Base-by-base conservation (phyloP, 441 rosid species). In the Aleurites moluccanus region DNA sequence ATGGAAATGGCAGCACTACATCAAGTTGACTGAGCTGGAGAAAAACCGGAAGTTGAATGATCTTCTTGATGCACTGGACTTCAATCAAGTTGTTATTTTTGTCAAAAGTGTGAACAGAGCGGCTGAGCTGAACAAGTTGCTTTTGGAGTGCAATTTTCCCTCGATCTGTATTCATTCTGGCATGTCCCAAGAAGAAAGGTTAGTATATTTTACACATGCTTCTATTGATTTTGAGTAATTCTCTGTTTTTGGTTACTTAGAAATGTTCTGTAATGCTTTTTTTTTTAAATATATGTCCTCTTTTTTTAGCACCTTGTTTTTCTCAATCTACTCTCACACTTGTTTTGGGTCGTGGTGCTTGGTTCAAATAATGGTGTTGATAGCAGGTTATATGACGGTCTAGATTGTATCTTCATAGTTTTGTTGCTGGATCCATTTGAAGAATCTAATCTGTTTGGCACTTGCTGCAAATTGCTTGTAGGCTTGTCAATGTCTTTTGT, bases 161-260 rank as follows among this genome's bases (percentile, higher is more conserved):
- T 93, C 99, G 18, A 96, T 96, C 66, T 96, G 98, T 80, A 96
- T 96, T 38, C 98, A 96, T 78, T 96, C 99, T 75, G 98, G 98
- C 80, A 96, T 93, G 98, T 91, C 98, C 33, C 99, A 96, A 81
- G 99, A 96, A 79, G 99, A 96, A 80, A 96, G 98, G 99, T 96
- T 60, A 63, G 42, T 15, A 33, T 8, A 44, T 60, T 30, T 50
- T 23, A 7, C 23, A 14, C 10, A 8, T 25, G 70, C 35, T 14
- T 33, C 25, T 30, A 2, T 40, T 59, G 21, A 11, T 15, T 38
- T 13, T 10, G 4, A 30, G 21, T 15, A 11, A 2, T 6, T 21
- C 13, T 4, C 8, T 33, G 1, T 16, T 1, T 50, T 23, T 59
- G 47, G 6, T 60, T 9, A 15, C 44, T 75, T 6, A 23, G 23